phyloP scores from a whole-genome alignment of 805 yeast genomes.

The Komagataella pastoris region DNA sequence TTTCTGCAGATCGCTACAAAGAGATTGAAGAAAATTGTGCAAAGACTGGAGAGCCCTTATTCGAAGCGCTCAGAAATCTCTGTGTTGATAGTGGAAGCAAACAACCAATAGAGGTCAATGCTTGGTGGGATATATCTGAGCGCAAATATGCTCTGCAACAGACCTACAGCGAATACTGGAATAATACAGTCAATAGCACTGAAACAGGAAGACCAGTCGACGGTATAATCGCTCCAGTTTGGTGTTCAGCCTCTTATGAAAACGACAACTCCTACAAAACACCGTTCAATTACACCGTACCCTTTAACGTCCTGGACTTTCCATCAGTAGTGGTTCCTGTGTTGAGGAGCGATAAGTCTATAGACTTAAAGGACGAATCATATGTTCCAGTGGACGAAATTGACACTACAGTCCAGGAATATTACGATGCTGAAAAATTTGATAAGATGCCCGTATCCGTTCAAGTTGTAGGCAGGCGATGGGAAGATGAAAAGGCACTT shows the following conservation, averaged over 20 bases:
- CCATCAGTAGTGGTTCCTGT: slow-evolving; percentile 29
- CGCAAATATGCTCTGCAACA: slow-evolving; percentile 21
- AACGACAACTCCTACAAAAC: slow-evolving; percentile 24
- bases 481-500: slow-evolving; percentile 45
- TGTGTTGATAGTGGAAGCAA: slow-evolving; percentile 3
- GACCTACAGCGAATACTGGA: slow-evolving; percentile 24
- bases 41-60: slow-evolving; percentile 17
- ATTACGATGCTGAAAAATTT: slow-evolving; percentile 31
- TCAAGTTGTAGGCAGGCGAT: slow-evolving; percentile 40
- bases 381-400: slow-evolving; percentile 14
- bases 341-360: slow-evolving; percentile 21
- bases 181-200: slow-evolving; percentile 17
- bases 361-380: slow-evolving; percentile 13
- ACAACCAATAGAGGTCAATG: slow-evolving; percentile 8
- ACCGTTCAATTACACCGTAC: slow-evolving; percentile 38
- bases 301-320: slow-evolving; percentile 42
- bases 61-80: slow-evolving; percentile 8
- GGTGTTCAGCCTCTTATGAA: slow-evolving; percentile 26
- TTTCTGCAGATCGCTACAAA: slow-evolving; percentile 29
- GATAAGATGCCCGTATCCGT: slow-evolving; percentile 42
- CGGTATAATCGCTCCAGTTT: slow-evolving; percentile 34
- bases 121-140: slow-evolving; percentile 27
- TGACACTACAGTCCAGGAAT: slow-evolving; percentile 18
- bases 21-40: slow-evolving; percentile 12
- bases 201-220: slow-evolving; percentile 27